Percentiles rank a stretch among this genome's conserved stretches.
phyloP scores from a whole-genome alignment of 2,329 filamentous ascomycete genomes.

The Taxawa tesnikishii region DNA sequence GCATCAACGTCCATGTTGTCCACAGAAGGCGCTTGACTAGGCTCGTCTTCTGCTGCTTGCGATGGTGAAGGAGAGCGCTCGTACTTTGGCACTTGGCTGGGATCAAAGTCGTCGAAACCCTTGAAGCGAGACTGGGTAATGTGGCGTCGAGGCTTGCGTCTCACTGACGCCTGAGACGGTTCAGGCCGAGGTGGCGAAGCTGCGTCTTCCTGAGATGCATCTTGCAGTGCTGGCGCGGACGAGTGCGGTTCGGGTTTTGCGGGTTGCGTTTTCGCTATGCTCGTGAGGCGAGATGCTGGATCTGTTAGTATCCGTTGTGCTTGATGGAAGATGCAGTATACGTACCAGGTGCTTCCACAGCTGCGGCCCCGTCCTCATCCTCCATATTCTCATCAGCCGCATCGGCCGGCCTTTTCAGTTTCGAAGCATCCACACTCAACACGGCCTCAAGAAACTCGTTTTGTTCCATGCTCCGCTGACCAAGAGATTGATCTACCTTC shows the following conservation, averaged over 20 bases:
- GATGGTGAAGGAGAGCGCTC: slow-evolving; percentile 6
- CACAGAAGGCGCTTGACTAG: slow-evolving; percentile 11
- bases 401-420: slow-evolving; percentile 54
- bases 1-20: slow-evolving; percentile 12
- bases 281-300: no score
- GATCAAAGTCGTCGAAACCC: slow-evolving; percentile 25
- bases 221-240: background rate
- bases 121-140: slow-evolving; percentile 47
- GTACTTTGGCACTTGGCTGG: slow-evolving; percentile 15
- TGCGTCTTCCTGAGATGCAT: background rate
- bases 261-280: no score
- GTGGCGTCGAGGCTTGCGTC: slow-evolving; percentile 16
- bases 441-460: slow-evolving; percentile 89
- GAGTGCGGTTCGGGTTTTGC: background rate
- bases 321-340: no score
- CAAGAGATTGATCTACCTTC: slow-evolving; percentile 53
- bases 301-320: no score
- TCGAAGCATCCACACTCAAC: slow-evolving; percentile 62
- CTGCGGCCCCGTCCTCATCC: background rate
- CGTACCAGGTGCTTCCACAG: no score
- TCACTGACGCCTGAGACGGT: slow-evolving; percentile 1
- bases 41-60: slow-evolving; percentile 4
- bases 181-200: background rate
- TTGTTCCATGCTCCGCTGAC: slow-evolving; percentile 76
- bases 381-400: slow-evolving; percentile 6